phyloP scores from a whole-genome alignment of 2,329 filamentous ascomycete species.

The Pyrenophora tritici-repentis region DNA sequence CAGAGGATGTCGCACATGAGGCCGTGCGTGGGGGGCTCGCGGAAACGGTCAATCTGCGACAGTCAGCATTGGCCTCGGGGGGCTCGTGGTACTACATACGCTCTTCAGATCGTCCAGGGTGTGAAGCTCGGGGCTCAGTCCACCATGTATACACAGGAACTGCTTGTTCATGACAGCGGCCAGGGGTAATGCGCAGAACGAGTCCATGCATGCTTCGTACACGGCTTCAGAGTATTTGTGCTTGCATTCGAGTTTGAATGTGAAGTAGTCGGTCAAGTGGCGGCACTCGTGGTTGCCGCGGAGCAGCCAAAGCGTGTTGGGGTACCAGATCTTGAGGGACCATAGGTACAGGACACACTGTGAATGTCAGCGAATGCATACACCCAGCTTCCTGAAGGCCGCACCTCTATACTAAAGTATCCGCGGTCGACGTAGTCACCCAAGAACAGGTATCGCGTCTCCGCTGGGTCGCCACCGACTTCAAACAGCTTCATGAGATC shows the following conservation, averaged over 20 bases:
- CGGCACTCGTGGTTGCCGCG: constrained; percentile 98
- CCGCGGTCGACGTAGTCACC: constrained; percentile 98
- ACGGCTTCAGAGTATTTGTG: constrained; percentile 98
- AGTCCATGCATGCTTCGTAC: constrained; percentile 98
- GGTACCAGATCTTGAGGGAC: constrained; percentile 99
- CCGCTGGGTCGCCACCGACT: constrained; percentile 92
- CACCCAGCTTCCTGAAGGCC: constrained; percentile 14
- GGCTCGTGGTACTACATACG: constrained; percentile 56
- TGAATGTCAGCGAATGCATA: constrained; percentile 38
- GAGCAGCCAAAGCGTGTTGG: constrained; percentile 93
- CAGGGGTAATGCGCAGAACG: constrained; percentile 90
- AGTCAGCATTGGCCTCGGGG: constrained; percentile 24
- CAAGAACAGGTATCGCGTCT: constrained; percentile 95
- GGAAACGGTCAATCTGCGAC: constrained; percentile 88
- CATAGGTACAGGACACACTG: constrained; percentile 95
- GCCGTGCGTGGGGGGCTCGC: constrained; percentile 94
- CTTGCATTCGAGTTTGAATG: constrained; percentile 99
- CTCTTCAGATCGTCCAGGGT: constrained; percentile 92
- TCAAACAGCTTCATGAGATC: constrained; percentile 99
- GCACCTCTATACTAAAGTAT: constrained; percentile 94
- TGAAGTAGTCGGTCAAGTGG: constrained; percentile 99
- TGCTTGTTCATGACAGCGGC: constrained; percentile 99
- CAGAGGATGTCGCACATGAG: constrained; percentile 99
- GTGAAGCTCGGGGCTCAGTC: constrained; percentile 92
- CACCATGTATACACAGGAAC: constrained; percentile 97